Conservation (phyloP, 2,329 filamentous ascomycete genomes). For the Fusarium dimerum region DNA sequence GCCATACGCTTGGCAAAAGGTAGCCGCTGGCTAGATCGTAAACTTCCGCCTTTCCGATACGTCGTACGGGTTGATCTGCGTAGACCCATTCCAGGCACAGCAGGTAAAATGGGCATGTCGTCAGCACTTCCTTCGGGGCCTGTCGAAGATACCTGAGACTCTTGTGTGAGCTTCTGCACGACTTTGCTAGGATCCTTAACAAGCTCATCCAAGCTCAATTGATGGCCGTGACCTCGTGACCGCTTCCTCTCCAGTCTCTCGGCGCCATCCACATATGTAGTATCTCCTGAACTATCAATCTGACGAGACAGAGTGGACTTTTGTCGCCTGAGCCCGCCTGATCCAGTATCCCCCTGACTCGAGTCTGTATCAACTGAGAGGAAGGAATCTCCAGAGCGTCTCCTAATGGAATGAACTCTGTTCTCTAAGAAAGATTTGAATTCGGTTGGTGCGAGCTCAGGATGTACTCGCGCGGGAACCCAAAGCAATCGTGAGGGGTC, state of each 20-base stretch:
- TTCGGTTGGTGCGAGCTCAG: constrained; percentile 90
- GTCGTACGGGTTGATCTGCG: constrained; percentile 90
- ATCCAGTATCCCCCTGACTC: constrained; percentile 56
- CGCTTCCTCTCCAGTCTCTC: constrained; percentile 75
- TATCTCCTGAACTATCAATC: constrained; percentile 70
- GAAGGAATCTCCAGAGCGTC: constrained; percentile 73
- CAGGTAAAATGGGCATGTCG: constrained; percentile 84
- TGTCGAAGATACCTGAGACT: constrained; percentile 47
- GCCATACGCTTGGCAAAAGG: constrained; percentile 73
- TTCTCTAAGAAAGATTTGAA: constrained; percentile 97
- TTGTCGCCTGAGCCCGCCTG: constrained; percentile 73
- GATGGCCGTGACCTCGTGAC: constrained; percentile 59
- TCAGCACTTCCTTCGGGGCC: constrained; percentile 51
- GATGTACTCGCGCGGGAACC: constrained; percentile 93
- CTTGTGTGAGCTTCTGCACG: constrained; percentile 68
- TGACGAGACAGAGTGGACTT: constrained; percentile 96
- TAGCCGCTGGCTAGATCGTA: constrained; percentile 75
- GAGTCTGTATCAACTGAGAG: constrained; percentile 57
- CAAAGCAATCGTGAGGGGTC: constrained; percentile 89
- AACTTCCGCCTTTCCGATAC: constrained; percentile 81
- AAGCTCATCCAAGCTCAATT: constrained; percentile 76
- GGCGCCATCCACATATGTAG: constrained; percentile 79
- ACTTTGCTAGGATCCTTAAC: constrained; percentile 76
- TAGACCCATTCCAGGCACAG: constrained; percentile 74
- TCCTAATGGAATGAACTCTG: constrained; percentile 84